phyloP scores from a whole-genome alignment of 2,329 filamentous ascomycete species.

The Alternaria sp. region DNA sequence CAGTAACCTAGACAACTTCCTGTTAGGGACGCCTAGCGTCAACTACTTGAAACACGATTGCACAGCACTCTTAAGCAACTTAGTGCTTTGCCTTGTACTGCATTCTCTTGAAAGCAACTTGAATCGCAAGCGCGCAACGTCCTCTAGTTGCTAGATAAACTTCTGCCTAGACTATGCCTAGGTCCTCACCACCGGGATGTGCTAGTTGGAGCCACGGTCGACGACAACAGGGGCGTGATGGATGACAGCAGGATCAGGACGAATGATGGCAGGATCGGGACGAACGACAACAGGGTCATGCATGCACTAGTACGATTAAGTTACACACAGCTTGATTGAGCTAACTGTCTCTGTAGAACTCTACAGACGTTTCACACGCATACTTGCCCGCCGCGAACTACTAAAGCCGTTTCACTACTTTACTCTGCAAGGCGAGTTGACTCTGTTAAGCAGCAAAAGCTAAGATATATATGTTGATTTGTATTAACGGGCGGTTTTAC shows the following conservation, averaged over 20 bases:
- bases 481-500: background rate
- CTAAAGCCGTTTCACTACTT: background rate
- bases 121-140: constrained; percentile 2
- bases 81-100: background rate
- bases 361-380: background rate
- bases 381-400: background rate
- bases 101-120: background rate
- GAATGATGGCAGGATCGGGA: too few species aligned
- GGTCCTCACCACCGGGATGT: background rate
- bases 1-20: background rate
- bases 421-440: background rate
- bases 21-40: background rate
- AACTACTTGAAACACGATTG: background rate
- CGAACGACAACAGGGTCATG: background rate
- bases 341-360: background rate
- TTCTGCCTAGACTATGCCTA: constrained; percentile 2
- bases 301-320: background rate
- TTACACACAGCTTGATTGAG: background rate
- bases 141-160: background rate
- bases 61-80: constrained; percentile 1
- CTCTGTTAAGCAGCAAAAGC: constrained; percentile 1
- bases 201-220: background rate
- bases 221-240: background rate
- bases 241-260: background rate
- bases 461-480: background rate